These are phyloP conservation scores for Rhodotorula kratochvilovae DNA, from an alignment of 768 basidiomycete species.

Conservation along the genomic window DNA sequence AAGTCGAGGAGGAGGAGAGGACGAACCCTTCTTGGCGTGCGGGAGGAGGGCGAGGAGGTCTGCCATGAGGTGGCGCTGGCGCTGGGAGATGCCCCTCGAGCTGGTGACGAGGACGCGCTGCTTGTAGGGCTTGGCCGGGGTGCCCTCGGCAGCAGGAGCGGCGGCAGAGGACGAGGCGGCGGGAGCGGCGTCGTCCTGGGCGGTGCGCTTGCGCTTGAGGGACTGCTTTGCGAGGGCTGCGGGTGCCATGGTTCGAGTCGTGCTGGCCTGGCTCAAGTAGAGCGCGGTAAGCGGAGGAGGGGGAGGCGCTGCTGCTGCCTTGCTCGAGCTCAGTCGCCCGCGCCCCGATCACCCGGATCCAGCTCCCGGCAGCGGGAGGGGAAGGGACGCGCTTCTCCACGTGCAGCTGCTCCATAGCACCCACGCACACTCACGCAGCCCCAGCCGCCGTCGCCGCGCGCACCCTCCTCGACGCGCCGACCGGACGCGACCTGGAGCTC, in stretches of 20 bases:
- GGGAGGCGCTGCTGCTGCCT: neutral
- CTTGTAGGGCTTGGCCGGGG: constrained; percentile 67
- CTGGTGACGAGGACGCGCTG: constrained; percentile 89
- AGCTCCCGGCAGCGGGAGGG: too few relatives aligned
- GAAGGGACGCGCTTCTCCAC: too few relatives aligned
- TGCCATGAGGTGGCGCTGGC: constrained; percentile 96
- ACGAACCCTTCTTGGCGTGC: constrained; percentile 89
- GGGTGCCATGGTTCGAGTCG: constrained; percentile 3
- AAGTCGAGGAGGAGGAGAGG: neutral
- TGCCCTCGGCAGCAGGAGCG: neutral
- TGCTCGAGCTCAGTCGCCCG: too few relatives aligned
- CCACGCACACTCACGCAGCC: too few relatives aligned
- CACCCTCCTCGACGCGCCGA: too few relatives aligned
- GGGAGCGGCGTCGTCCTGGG: constrained; percentile 3
- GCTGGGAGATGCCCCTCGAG: constrained; percentile 87
- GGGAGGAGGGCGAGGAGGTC: constrained; percentile 85
- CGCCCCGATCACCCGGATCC: too few relatives aligned
- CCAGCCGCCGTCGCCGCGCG: too few relatives aligned
- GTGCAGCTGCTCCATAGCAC: too few relatives aligned
- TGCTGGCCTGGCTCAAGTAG: neutral
- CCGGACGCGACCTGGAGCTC: neutral
- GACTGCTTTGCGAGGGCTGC: constrained; percentile 25
- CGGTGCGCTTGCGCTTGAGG: constrained; percentile 36
- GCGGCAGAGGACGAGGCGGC: neutral
- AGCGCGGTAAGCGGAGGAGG: neutral